These are phyloP conservation scores for Polyplosphaeria fusca DNA, from an alignment of 495 filamentous ascomycete species.

Conservation along the genomic window DNA sequence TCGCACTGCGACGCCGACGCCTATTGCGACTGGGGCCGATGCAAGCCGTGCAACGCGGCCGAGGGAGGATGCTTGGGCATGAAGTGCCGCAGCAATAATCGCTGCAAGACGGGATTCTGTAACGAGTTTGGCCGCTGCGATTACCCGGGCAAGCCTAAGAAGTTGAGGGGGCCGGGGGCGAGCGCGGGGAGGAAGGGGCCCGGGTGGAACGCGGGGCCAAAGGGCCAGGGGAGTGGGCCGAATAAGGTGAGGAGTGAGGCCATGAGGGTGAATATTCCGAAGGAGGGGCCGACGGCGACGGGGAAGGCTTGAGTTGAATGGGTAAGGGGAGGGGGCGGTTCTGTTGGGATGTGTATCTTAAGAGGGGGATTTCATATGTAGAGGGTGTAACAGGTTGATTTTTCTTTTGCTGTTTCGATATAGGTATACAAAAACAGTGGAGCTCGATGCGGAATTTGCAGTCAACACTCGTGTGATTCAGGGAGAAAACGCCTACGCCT, in stretches of 20 bases:
- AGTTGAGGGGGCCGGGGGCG: conserved; percentile 6
- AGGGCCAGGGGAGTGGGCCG: conserved; percentile 13
- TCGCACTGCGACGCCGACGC: conserved; percentile 24
- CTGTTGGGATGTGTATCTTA: too few relatives aligned
- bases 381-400: too few relatives aligned
- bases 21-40: conserved; percentile 27
- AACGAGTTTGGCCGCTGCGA: conserved; percentile 27
- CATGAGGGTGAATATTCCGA: conserved; percentile 20
- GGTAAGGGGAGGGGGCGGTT: too few relatives aligned
- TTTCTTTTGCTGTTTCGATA: too few relatives aligned
- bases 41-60: conserved; percentile 16
- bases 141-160: conserved; percentile 19
- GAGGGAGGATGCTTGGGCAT: conserved; percentile 24
- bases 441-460: too few relatives aligned
- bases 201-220: conserved; percentile 14
- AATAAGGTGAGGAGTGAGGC: conserved; percentile 28
- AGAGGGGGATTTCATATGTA: too few relatives aligned
- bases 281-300: conserved; percentile 17
- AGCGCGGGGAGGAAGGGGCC: conserved; percentile 12
- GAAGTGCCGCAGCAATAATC: conserved; percentile 17
- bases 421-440: too few relatives aligned
- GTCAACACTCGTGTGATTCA: too few relatives aligned
- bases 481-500: too few relatives aligned
- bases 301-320: too few relatives aligned
- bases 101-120: conserved; percentile 30